Evolutionary conservation across 108 stramenopile genomes (phyloP).

Genomic region (Nitzschia sp.): DNA sequence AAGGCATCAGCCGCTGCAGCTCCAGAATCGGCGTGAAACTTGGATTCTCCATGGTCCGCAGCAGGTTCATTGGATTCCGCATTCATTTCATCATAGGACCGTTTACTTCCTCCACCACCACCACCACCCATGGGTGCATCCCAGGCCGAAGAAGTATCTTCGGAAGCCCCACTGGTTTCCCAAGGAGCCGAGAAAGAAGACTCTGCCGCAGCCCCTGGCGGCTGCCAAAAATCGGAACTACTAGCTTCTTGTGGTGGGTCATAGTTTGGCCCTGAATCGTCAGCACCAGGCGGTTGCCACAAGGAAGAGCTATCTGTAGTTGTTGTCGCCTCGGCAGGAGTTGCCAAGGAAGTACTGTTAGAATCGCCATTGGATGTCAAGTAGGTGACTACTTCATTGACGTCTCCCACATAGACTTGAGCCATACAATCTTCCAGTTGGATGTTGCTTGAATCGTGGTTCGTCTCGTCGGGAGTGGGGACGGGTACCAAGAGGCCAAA

Average conservation of each 20-base stretch:
- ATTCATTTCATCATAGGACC: conserved; percentile 25
- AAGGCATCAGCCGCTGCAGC: conserved; percentile 86
- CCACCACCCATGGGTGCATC: background rate
- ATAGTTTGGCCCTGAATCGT: background rate
- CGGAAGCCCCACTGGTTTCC: background rate
- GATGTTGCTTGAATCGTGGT: conserved; percentile 15
- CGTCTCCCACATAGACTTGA: conserved; percentile 28
- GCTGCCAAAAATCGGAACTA: conserved; percentile 38
- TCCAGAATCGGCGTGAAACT: conserved; percentile 70
- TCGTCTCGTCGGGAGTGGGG: conserved; percentile 19
- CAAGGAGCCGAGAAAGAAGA: conserved; percentile 6
- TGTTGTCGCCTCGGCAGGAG: too few relatives aligned
- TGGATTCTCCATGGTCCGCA: conserved; percentile 22
- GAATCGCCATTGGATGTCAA: conserved; percentile 1
- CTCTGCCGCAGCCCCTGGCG: conserved; percentile 19
- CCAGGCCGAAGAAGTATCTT: conserved; percentile 19
- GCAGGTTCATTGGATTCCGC: conserved; percentile 27
- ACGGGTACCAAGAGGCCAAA: conserved; percentile 63
- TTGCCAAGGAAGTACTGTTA: background rate
- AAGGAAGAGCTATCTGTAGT: too few relatives aligned
- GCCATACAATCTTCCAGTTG: conserved; percentile 46
- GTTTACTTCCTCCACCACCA: conserved; percentile 8
- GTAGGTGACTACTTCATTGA: conserved; percentile 28
- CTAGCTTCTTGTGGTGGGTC: background rate
- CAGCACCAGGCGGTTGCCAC: conserved; percentile 2